phyloP scores from a whole-genome alignment of 2,329 filamentous ascomycete genomes.

The Shiraia sp. region DNA sequence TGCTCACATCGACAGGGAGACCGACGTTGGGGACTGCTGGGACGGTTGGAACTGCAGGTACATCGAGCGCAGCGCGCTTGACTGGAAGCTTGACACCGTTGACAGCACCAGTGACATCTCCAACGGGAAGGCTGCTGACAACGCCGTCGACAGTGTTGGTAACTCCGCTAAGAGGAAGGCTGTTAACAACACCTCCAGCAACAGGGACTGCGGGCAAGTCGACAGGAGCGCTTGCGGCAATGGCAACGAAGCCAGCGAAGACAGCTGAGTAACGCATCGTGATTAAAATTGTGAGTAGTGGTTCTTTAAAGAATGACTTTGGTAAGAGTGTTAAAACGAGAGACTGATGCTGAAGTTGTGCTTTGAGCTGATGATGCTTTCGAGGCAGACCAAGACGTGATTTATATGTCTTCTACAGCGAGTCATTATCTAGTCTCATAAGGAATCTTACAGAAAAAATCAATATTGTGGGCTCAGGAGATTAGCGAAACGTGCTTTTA shows the following conservation, averaged over 20 bases:
- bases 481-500: slow-evolving; percentile 2
- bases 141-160: neutral
- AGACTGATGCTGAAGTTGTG: slow-evolving; percentile 1
- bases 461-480: neutral
- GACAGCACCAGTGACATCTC: neutral
- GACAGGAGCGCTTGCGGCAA: slow-evolving; percentile 7
- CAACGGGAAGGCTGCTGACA: neutral
- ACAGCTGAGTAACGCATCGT: slow-evolving; percentile 8
- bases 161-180: neutral
- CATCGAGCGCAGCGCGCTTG: neutral
- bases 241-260: slow-evolving; percentile 10
- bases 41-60: neutral
- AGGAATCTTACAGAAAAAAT: neutral
- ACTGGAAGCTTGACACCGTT: neutral
- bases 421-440: neutral
- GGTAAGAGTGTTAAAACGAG: slow-evolving; percentile 1
- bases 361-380: neutral
- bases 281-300: neutral
- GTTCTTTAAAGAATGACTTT: slow-evolving; percentile 6
- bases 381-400: neutral
- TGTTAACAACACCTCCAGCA: neutral
- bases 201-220: neutral
- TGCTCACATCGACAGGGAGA: neutral
- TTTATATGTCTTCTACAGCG: neutral
- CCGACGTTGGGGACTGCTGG: neutral